phyloP scores from a whole-genome alignment of 2,329 filamentous ascomycete species.

The Microdochium bolleyi region DNA sequence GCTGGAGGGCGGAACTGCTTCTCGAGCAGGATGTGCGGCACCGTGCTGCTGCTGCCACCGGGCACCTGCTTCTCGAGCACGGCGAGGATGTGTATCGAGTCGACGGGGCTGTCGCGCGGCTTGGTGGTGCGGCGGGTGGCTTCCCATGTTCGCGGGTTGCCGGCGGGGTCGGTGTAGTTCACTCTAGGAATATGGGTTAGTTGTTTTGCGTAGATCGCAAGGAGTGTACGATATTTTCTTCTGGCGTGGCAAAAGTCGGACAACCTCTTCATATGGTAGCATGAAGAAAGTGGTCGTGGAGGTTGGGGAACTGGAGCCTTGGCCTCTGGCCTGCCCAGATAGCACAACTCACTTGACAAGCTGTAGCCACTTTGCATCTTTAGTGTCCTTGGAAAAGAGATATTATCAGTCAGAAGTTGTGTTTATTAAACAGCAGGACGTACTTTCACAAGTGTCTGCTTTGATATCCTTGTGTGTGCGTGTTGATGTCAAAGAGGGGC shows the following conservation, averaged over 20 bases:
- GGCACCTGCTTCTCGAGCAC: constrained; percentile 10
- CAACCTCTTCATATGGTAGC: too few species aligned
- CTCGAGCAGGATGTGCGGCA: constrained; percentile 24
- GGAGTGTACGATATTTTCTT: background rate
- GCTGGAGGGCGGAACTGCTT: constrained; percentile 29
- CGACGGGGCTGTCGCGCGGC: constrained; percentile 16
- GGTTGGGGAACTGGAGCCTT: too few species aligned
- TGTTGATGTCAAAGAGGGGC: too few species aligned
- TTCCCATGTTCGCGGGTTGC: constrained; percentile 19
- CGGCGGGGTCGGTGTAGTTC: constrained; percentile 18
- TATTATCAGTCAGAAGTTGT: background rate
- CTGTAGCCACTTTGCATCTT: background rate
- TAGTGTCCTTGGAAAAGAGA: background rate
- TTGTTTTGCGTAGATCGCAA: background rate
- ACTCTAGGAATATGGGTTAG: background rate
- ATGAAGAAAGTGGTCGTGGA: too few species aligned
- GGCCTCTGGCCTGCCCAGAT: too few species aligned
- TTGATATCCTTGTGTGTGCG: too few species aligned
- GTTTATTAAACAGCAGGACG: too few species aligned
- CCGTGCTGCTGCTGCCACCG: background rate
- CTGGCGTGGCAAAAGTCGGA: background rate
- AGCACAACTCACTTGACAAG: background rate
- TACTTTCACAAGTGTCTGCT: too few species aligned
- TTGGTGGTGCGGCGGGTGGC: constrained; percentile 15
- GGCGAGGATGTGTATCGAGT: constrained; percentile 19